Base-by-base conservation (phyloP, 1,284 basidiomycete genomes). In the Paramarasmius palmivorus region DNA sequence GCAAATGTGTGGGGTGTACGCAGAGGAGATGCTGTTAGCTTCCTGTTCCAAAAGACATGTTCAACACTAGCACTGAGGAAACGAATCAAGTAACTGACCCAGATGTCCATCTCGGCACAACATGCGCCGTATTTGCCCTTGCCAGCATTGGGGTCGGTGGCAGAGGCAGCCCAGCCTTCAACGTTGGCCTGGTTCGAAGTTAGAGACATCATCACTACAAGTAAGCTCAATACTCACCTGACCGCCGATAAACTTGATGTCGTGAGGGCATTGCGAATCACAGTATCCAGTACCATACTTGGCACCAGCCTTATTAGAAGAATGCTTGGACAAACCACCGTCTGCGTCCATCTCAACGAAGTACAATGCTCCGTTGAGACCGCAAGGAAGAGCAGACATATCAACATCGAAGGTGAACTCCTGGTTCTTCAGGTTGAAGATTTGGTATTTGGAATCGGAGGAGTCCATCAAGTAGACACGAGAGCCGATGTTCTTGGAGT, bases 31-130 rank as follows among this genome's bases (percentile, higher is more conserved):
- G 55, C 68, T 71, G 73, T 81, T 81, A 61, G 76, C 79, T 64
- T 79, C 77, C n/a, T n/a, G n/a, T n/a, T n/a, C n/a, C n/a, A n/a
- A n/a, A n/a, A n/a, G n/a, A n/a, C n/a, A n/a, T n/a, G n/a, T n/a
- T n/a, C n/a, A n/a, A n/a, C n/a, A n/a, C n/a, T n/a, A n/a, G n/a
- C n/a, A n/a, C n/a, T n/a, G n/a, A n/a, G n/a, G n/a, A n/a, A n/a
- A n/a, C n/a, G n/a, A n/a, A n/a, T n/a, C n/a, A n/a, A n/a, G n/a
- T n/a, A n/a, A n/a, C n/a, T n/a, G n/a, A n/a, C n/a, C 79, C 78
- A 82, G 63, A 81, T 70, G 66, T 82, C 79, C 77, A 81, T 80
- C 70, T 82, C 79, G 56, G 63, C 71, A 64, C 79, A 82, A 72
- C 79, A 82, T 10, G 77, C 68, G 34, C 79, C 79, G 60, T 68